Base-by-base conservation (phyloP, 179 eudicot species). In the Dionaea muscipula region DNA sequence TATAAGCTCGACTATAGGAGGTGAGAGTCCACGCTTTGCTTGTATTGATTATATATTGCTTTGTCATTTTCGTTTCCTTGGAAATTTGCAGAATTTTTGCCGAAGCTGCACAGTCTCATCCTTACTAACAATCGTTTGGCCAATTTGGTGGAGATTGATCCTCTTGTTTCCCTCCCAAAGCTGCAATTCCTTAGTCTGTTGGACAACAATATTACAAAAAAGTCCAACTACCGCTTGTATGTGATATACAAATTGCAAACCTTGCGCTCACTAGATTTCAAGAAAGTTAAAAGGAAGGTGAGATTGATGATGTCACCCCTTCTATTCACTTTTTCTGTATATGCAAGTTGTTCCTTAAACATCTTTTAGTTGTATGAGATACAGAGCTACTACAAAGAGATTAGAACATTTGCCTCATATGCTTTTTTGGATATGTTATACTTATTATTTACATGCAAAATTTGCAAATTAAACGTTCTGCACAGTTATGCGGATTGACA, bases 61-160 rank as follows among this genome's bases (percentile, higher is more conserved):
- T 7, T 47, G 20, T 26, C 40, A 35, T 13, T 41, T 15, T 51
- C 35, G 31, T 16, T n/a, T 44, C 62, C 41, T 53, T 26, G 47
- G 36, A 45, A 5, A 26, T 63, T 61, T 80, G 69, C 84, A 91
- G 98, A 91, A 64, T 84, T 80, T 65, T 69, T 91, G 78, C 98
- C 95, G 4, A 87, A 91, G 60, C 68, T 91, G 75, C 98, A 91
- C 60, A 69, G 91, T 11, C 79, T 91, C 73, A 78, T 91, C 23
- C 91, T 87, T 61, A 84, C 94, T 14, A 87, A 84, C 81, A 91
- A 91, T 54, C 77, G 95, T 22, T 69, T 91, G 49, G 81, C 81
- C 53, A 91, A 91, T 65, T 73, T 91, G 84, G 84, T 74, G 48
- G 98, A 91, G 75, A 91, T 91, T 64, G 98, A 91, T 73, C 95